Evolutionary conservation across 306 rosid species (phyloP).

Genomic region (Medicago ruthenica): DNA sequence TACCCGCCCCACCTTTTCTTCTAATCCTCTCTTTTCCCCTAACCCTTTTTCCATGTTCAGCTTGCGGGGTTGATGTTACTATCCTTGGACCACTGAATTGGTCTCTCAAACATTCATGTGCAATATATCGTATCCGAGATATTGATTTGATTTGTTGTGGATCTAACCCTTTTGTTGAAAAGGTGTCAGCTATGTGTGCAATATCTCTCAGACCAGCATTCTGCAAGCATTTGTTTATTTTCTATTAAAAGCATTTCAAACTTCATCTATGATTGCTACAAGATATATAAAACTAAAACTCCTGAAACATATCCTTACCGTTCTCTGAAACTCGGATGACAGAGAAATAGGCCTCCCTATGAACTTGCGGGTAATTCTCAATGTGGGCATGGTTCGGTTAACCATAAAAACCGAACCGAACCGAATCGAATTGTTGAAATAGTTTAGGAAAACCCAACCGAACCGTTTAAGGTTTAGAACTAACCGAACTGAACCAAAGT

Average conservation of each 20-base stretch:
- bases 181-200: slow-evolving; percentile 90
- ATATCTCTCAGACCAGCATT: slow-evolving; percentile 96
- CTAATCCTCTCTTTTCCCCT: slow-evolving; percentile 97
- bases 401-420: too few species aligned
- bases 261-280: slow-evolving; percentile 32
- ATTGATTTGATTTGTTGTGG: slow-evolving; percentile 77
- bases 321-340: slow-evolving; percentile 95
- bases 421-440: too few species aligned
- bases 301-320: slow-evolving; percentile 66
- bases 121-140: slow-evolving; percentile 81
- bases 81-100: slow-evolving; percentile 83
- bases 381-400: too few species aligned
- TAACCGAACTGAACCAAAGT: too few species aligned
- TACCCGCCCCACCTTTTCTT: slow-evolving; percentile 71
- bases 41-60: slow-evolving; percentile 77
- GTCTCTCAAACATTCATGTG: slow-evolving; percentile 94
- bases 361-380: slow-evolving; percentile 93
- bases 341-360: slow-evolving; percentile 98
- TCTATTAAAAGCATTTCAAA: slow-evolving; percentile 56
- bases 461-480: too few species aligned
- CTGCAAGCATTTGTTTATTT: slow-evolving; percentile 61
- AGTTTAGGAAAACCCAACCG: too few species aligned
- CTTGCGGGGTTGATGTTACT: slow-evolving; percentile 58
- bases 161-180: slow-evolving; percentile 88
- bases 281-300: slow-evolving; percentile 40